Evolutionary conservation across 768 basidiomycete genomes (phyloP).

Genomic region (Boletus rubropictus): DNA sequence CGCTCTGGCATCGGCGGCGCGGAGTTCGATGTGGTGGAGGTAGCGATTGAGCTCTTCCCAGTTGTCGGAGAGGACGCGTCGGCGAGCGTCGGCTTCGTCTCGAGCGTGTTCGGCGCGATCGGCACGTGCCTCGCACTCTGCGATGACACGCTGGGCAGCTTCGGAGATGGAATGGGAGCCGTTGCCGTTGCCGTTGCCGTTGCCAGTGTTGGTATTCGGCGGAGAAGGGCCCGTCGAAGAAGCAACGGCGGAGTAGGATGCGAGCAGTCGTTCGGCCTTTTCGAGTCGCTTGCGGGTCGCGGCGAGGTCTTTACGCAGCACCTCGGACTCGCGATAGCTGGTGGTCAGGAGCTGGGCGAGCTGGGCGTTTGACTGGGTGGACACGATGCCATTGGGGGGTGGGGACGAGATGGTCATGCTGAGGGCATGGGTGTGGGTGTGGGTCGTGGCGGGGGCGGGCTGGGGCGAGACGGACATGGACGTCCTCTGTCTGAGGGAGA

Average conservation of each 20-base stretch:
- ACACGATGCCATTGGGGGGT: slow-evolving; percentile 15
- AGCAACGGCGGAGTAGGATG: slow-evolving; percentile 20
- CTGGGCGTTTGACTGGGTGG: slow-evolving; percentile 39
- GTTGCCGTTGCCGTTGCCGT: slow-evolving; percentile 6
- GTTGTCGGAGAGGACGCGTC: slow-evolving; percentile 39
- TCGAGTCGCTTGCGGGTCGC: slow-evolving; percentile 42
- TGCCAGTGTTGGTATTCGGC: slow-evolving; percentile 15
- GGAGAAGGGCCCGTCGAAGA: not conserved
- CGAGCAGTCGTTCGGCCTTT: slow-evolving; percentile 44
- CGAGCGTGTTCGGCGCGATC: slow-evolving; percentile 45
- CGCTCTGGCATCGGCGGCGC: slow-evolving; percentile 45
- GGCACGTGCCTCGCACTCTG: slow-evolving; percentile 46
- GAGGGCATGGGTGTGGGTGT: not conserved
- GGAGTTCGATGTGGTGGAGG: slow-evolving; percentile 40
- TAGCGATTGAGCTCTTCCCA: slow-evolving; percentile 50
- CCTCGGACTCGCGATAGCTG: slow-evolving; percentile 48
- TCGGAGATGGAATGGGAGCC: slow-evolving; percentile 21
- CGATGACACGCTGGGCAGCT: slow-evolving; percentile 34
- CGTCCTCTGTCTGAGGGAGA: too few relatives aligned
- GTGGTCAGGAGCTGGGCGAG: slow-evolving; percentile 54
- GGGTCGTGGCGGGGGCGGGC: not conserved
- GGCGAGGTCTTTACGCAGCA: slow-evolving; percentile 45
- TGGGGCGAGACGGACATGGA: slow-evolving; percentile 20
- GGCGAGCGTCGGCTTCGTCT: slow-evolving; percentile 50
- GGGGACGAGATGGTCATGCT: slow-evolving; percentile 6